Percentiles rank a stretch among this genome's conserved stretches.
These are phyloP conservation scores for Haematococcus lacustris DNA, from an alignment of 139 green algal species.

Conservation along the genomic window DNA sequence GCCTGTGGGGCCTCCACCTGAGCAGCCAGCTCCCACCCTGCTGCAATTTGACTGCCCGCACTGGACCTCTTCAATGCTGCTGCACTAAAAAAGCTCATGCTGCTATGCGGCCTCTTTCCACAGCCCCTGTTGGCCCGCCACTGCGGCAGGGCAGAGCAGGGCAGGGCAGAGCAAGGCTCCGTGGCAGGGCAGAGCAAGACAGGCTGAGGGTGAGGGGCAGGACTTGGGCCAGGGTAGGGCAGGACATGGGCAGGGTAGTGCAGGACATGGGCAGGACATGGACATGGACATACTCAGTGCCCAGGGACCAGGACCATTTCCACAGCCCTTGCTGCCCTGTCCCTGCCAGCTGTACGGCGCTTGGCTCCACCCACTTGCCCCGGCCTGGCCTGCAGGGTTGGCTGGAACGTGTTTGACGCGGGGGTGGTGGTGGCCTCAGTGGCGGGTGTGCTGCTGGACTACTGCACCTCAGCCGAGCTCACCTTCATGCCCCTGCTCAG, in stretches of 20 bases:
- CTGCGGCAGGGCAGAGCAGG: too few relatives aligned
- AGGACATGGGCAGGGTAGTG: background rate
- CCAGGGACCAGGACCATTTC: background rate
- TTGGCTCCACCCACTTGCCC: slow-evolving; percentile 13
- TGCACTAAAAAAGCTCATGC: too few relatives aligned
- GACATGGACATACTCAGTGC: background rate
- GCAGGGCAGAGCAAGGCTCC: too few relatives aligned
- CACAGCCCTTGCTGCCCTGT: slow-evolving; percentile 9
- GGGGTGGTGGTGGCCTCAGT: slow-evolving; percentile 44
- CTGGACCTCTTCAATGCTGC: too few relatives aligned
- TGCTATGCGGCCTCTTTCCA: too few relatives aligned
- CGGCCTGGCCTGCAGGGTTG: slow-evolving; percentile 36
- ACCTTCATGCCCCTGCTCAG: slow-evolving; percentile 54
- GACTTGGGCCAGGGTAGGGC: too few relatives aligned
- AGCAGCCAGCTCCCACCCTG: too few relatives aligned
- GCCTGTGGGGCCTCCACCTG: too few relatives aligned
- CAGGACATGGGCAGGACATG: background rate
- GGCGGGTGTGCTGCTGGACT: slow-evolving; percentile 29
- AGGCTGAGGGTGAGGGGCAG: too few relatives aligned
- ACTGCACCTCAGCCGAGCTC: slow-evolving; percentile 23
- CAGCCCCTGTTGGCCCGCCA: too few relatives aligned
- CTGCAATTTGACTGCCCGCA: too few relatives aligned
- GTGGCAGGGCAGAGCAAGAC: too few relatives aligned
- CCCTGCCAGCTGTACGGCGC: slow-evolving; percentile 43
- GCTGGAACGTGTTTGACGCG: slow-evolving; percentile 70